These are phyloP conservation scores for Colletotrichum siamense DNA, from an alignment of 2,329 filamentous ascomycete genomes.

Conservation along the genomic window DNA sequence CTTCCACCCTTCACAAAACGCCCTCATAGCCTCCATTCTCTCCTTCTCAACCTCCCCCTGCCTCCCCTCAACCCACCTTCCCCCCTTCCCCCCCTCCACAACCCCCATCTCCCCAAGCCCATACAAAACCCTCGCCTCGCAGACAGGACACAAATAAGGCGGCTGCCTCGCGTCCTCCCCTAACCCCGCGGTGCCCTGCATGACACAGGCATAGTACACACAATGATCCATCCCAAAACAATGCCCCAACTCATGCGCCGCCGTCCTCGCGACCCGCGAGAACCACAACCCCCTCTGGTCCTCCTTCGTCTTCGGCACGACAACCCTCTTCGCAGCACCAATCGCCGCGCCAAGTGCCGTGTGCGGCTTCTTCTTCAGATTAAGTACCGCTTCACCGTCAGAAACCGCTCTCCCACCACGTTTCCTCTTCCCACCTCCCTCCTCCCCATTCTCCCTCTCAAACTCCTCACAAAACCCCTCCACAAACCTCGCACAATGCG, in stretches of 20 bases:
- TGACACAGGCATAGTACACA: conserved; percentile 66
- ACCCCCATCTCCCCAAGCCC: conserved; percentile 31
- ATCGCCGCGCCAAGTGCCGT: conserved; percentile 41
- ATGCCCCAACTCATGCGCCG: conserved; percentile 70
- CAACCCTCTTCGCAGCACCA: conserved; percentile 26
- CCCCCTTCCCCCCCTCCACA: conserved; percentile 24
- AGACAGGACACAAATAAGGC: conserved; percentile 67
- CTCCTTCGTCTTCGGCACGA: conserved; percentile 26
- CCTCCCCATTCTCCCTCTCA: neutral
- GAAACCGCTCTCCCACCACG: neutral
- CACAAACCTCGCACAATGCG: conserved; percentile 62
- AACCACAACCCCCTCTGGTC: conserved; percentile 58
- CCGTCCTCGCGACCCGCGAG: conserved; percentile 60
- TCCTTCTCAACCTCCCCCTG: neutral
- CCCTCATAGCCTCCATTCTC: conserved; percentile 32
- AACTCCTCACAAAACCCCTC: conserved; percentile 36
- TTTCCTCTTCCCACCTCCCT: neutral
- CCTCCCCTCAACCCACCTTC: conserved; percentile 16
- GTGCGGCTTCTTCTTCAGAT: neutral
- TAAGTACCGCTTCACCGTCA: neutral
- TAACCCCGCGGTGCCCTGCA: conserved; percentile 65
- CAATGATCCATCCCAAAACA: conserved; percentile 73
- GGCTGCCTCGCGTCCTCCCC: conserved; percentile 66
- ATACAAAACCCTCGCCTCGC: conserved; percentile 56
- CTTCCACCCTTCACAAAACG: conserved; percentile 46